Conservation (phyloP, 1,284 basidiomycete genomes). For the Cryptococcus floricola region DNA sequence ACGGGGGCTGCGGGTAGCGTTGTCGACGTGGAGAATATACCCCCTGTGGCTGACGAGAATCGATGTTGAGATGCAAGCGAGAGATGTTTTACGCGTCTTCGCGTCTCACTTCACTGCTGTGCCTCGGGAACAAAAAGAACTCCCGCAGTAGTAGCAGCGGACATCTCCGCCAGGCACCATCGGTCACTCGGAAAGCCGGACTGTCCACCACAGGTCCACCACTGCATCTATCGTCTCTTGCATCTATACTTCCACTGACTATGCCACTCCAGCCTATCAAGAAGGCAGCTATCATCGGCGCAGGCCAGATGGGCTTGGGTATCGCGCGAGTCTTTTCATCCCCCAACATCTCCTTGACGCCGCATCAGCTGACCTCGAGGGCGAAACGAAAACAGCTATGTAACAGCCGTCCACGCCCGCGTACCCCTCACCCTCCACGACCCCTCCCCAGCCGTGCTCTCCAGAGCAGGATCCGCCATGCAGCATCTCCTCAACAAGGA, state of each 20-base stretch:
- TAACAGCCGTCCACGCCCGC: conserved; percentile 40
- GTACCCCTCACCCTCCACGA: conserved; percentile 39
- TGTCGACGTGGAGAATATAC: too few species aligned
- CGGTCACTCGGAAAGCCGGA: background rate
- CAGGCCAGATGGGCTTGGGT: conserved; percentile 47
- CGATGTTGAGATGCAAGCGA: too few species aligned
- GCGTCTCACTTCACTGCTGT: background rate
- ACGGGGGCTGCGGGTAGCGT: too few species aligned
- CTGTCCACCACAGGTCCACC: background rate
- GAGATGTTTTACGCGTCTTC: background rate
- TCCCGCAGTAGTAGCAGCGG: too few species aligned
- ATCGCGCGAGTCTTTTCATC: conserved; percentile 34
- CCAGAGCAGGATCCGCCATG: conserved; percentile 26
- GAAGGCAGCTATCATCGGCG: conserved; percentile 42
- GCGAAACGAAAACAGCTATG: conserved; percentile 36
- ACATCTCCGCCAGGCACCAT: too few species aligned
- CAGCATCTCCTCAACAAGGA: conserved; percentile 84
- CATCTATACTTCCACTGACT: background rate
- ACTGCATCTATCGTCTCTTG: background rate
- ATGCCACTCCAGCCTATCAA: conserved; percentile 25
- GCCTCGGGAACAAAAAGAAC: background rate
- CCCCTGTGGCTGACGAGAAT: too few species aligned
- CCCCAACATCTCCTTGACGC: background rate
- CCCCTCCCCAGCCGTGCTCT: conserved; percentile 35
- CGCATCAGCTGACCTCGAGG: background rate